phyloP scores from a whole-genome alignment of 2,329 filamentous ascomycete genomes.

The Alternaria rosae region DNA sequence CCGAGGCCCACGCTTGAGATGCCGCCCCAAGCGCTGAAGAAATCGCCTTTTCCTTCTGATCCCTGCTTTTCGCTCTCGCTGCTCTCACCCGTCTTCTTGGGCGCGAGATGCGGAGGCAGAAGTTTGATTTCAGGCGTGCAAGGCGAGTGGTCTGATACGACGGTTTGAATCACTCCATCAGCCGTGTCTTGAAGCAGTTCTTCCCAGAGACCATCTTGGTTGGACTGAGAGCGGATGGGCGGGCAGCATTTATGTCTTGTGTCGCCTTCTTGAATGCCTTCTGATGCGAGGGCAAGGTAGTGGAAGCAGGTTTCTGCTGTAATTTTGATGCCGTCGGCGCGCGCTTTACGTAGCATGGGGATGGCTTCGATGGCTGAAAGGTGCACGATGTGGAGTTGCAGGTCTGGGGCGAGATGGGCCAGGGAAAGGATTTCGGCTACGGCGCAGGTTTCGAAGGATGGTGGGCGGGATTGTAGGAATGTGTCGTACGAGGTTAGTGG shows the following conservation, averaged over 20 bases:
- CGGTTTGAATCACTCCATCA: slow-evolving; percentile 85
- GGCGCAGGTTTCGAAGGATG: slow-evolving; percentile 89
- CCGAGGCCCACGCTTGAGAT: slow-evolving; percentile 94
- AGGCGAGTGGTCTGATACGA: slow-evolving; percentile 95
- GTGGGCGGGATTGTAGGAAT: slow-evolving; percentile 89
- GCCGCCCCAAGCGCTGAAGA: slow-evolving; percentile 95
- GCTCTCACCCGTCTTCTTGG: slow-evolving; percentile 47
- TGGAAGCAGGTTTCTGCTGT: slow-evolving; percentile 97
- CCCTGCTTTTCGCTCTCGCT: slow-evolving; percentile 46
- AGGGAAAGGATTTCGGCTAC: slow-evolving; percentile 85
- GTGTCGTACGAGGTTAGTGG: slow-evolving; percentile 82
- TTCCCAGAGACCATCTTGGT: slow-evolving; percentile 86
- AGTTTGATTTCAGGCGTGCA: slow-evolving; percentile 95
- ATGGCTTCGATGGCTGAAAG: slow-evolving; percentile 89
- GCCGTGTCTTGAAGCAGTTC: slow-evolving; percentile 65
- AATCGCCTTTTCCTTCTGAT: slow-evolving; percentile 71
- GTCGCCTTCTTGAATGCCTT: slow-evolving; percentile 83
- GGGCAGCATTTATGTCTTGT: slow-evolving; percentile 96
- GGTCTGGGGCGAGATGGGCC: slow-evolving; percentile 77
- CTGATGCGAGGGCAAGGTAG: slow-evolving; percentile 84
- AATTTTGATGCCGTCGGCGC: slow-evolving; percentile 78
- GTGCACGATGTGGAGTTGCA: slow-evolving; percentile 93
- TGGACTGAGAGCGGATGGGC: slow-evolving; percentile 80
- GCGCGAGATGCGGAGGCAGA: slow-evolving; percentile 74
- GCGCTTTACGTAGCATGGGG: slow-evolving; percentile 77